Evolutionary conservation across 2,329 filamentous ascomycete genomes (phyloP), one percentile per base, ranked within the genome.

Genomic region (Diaporthe humulicola): DNA sequence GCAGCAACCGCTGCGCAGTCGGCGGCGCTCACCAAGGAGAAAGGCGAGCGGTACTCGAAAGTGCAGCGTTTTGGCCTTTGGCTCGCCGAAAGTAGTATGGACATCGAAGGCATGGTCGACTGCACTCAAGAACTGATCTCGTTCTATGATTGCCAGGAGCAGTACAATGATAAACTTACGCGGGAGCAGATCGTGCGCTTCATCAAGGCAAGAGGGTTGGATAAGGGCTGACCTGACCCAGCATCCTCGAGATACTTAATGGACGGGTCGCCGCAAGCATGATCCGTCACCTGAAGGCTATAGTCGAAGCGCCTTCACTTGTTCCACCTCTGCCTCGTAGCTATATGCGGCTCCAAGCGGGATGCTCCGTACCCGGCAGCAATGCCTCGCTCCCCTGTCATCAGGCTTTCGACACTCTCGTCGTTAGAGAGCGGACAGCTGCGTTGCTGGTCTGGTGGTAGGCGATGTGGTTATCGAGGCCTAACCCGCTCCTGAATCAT

Each of bases 111-210:
- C 42, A 93, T 97, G 83, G 93, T 98, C 69, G 95, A 98, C 83
- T 95, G 94, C 80, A 96, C 94, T 0, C 96, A 98, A 84, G 96
- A 98, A 85, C 90, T 98, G 76, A 94, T 98, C 71, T 96, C 94
- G 4, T 90, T 98, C 77, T 98, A 98, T 81, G 94, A 97, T 80
- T 90, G 86, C 75, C 86, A 90, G 69, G 90, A 91, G 80, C 87
- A 90, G 78, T 91, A 90, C 78, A 90, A 90, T 76, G 90, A 91
- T 71, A 91, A 91, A 79, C 83, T 88, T 52, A 90, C 88, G 2
- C 82, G 88, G 67, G 90, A 91, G 80, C 88, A 90, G 79, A 87
- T 92, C 72, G 89, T 88, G 74, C 84, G 90, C 15, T 91, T 91
- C 76, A 85, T 92, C 80, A 91, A 91, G 80, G 90, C 89, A 0